These are phyloP conservation scores for Pittosporum tobira DNA, from an alignment of 129 eudicot species.

Conservation along the genomic window DNA sequence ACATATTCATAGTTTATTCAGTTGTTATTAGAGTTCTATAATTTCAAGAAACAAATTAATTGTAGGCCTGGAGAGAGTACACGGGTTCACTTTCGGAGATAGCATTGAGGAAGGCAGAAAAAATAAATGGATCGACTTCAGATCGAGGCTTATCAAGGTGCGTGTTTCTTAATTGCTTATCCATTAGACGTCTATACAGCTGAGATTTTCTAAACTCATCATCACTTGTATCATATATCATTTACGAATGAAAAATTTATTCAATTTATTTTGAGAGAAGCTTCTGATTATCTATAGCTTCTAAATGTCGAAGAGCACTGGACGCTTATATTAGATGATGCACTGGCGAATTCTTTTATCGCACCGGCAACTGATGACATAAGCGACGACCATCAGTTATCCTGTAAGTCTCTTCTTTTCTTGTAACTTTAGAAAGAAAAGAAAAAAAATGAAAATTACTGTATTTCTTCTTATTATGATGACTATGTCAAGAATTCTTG, in stretches of 20 bases:
- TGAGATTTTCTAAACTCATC: too few species aligned
- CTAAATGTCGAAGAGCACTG: constrained; percentile 68
- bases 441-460: too few species aligned
- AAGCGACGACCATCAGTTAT: constrained; percentile 60
- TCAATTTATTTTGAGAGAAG: constrained; percentile 1
- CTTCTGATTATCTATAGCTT: constrained; percentile 37
- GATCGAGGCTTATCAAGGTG: constrained; percentile 60
- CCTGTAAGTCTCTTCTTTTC: constrained; percentile 43
- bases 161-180: background rate
- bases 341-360: constrained; percentile 71
- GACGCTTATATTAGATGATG: constrained; percentile 84
- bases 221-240: too few species aligned
- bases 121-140: constrained; percentile 74
- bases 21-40: background rate
- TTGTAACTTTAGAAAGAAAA: too few species aligned
- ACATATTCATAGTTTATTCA: background rate
- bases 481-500: too few species aligned
- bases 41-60: background rate
- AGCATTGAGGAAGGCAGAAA: constrained; percentile 63
- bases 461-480: too few species aligned
- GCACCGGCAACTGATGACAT: constrained; percentile 85
- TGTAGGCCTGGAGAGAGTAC: constrained; percentile 86
- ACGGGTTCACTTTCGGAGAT: constrained; percentile 94
- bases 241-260: too few species aligned
- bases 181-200: background rate